Evolutionary conservation across 2,329 filamentous ascomycete genomes (phyloP), one percentile per base, ranked within the genome.

Genomic region (Metarhizium robertsii): DNA sequence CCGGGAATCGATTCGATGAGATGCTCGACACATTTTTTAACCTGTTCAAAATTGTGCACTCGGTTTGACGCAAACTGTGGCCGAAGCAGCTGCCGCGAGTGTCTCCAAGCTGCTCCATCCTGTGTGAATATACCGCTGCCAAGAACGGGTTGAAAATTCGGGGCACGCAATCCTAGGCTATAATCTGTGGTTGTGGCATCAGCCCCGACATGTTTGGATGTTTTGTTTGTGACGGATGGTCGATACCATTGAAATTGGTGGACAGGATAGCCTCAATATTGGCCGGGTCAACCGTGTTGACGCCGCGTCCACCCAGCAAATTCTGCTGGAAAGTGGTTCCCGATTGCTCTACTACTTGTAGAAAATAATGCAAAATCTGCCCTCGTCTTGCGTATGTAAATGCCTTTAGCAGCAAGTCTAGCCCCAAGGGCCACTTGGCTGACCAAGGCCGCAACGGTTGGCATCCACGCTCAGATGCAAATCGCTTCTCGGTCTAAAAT

Each of bases 201-300:
- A 20, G 32, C 32, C 20, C 50, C 10, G 40, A 20, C n/a, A 8
- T 50, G 16, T 25, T 46, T 25, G 20, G 43, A 25, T 18, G n/a
- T 11, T 7, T 11, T 6, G 18, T 18, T 25, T 7, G n/a, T 46
- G 43, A 10, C n/a, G 18, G 43, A 46, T 25, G 25, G 20, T 34
- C 10, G 32, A 10, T 54, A 57, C 55, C 52, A 14, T 68, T 64
- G 60, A 79, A 80, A 49, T 77, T 72, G 2, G 72, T 73, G 1
- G 77, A 73, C 3, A 81, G 68, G 8, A 80, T 69, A 1, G 76
- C 71, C 60, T 80, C 74, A 46, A 81, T 67, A 57, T 80, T 81
- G 50, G 73, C 71, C 2, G 72, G 70, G 45, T 79, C 77, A 14
- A 64, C 38, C 13, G 59, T 60, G 32, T 53, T 36, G 38, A 56